Base-by-base conservation (phyloP, 2,329 filamentous ascomycete genomes). In the Xylariales sp. region DNA sequence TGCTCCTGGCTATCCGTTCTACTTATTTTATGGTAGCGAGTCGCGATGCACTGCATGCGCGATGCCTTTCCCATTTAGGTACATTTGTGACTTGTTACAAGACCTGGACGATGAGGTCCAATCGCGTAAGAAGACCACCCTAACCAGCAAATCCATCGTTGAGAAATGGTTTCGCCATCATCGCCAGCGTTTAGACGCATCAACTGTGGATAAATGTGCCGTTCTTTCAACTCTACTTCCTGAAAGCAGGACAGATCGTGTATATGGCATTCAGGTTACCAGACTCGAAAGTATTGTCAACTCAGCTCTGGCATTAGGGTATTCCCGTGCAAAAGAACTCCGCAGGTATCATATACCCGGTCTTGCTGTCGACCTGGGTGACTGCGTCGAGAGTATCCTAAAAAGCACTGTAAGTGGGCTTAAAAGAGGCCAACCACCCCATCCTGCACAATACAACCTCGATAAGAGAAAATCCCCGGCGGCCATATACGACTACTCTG, bases 171-270 rank as follows among this genome's bases (percentile, higher is more conserved):
- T 94, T 59, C 55, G 57, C 12, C 63, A 67, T 2, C 76, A 95
- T 55, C 75, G 76, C 5, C 58, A 60, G 13, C 60, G 62, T 2
- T 70, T 95, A 13, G 64, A 81, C 52, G 66, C 70, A 0, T 62
- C 75, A 6, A 67, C 73, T 19, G 77, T 76, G 2, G 66, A 81
- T 50, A 66, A 71, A 2, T 65, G 76, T 2, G 83, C 85, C 3
- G 63, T 95, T 2, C 66, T 95, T 0, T 90, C 85, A 2, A 81
- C 83, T 3, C 61, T 96, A 1, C 73, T 94, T 0, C 88, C 89
- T 0, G 82, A 89, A 45, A 81, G 74, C 46, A 73, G 88, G 37
- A 81, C 79, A 3, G 88, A 95, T 54, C 76, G 88, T 19, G 85
- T 91, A 2, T 95, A 90, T 55, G 74, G 71, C 25, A 68, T 95